phyloP scores from a whole-genome alignment of 768 basidiomycete genomes.

The Mycena maculata region DNA sequence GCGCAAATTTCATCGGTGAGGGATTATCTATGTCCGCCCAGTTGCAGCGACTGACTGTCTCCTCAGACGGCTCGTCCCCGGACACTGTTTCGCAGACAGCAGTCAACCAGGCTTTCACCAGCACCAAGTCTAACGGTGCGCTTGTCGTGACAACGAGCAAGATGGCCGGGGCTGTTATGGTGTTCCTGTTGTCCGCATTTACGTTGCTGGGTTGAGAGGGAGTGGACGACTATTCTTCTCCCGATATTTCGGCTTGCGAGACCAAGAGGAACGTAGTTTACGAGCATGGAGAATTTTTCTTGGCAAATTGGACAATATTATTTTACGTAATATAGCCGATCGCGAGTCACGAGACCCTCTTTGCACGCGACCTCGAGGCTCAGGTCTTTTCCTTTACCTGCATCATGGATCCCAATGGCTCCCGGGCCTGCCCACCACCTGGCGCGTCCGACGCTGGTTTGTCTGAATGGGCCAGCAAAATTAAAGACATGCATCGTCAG shows the following conservation, averaged over 20 bases:
- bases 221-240: neutral
- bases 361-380: too few relatives aligned
- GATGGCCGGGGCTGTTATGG: conserved; percentile 21
- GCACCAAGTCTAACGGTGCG: conserved; percentile 19
- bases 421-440: neutral
- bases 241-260: too few relatives aligned
- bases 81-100: conserved; percentile 36
- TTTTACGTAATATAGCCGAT: too few relatives aligned
- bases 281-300: neutral
- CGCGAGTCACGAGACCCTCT: too few relatives aligned
- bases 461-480: conserved; percentile 86
- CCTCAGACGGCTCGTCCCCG: conserved; percentile 29
- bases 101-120: conserved; percentile 11
- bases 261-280: too few relatives aligned
- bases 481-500: conserved; percentile 83
- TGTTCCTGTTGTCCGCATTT: conserved; percentile 27
- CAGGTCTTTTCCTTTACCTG: neutral
- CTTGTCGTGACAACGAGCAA: conserved; percentile 16
- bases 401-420: conserved; percentile 20
- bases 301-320: too few relatives aligned
- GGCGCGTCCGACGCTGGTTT: conserved; percentile 70
- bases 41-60: neutral
- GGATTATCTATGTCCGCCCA: neutral
- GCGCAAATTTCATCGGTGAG: conserved; percentile 57
- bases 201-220: conserved; percentile 29